These are phyloP conservation scores for Colletotrichum cuscutae DNA, from an alignment of 2,329 filamentous ascomycete species.

Conservation along the genomic window DNA sequence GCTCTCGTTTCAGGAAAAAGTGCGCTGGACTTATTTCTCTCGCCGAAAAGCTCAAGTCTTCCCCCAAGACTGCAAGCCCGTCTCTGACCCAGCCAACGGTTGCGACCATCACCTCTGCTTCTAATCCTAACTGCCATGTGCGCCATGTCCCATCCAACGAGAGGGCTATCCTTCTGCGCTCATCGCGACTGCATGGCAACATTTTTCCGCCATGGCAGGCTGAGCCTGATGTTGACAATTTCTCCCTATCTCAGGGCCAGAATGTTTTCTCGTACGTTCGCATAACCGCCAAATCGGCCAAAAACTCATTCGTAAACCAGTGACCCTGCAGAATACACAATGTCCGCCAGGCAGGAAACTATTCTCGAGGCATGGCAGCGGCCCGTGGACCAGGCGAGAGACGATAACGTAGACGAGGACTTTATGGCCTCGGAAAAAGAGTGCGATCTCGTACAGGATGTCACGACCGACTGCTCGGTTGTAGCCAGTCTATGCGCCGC, in stretches of 20 bases:
- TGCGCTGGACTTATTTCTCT: slow-evolving; percentile 75
- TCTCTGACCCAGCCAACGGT: slow-evolving; percentile 40
- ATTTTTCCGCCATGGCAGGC: slow-evolving; percentile 87
- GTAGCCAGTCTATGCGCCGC: slow-evolving; percentile 93
- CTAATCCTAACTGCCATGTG: slow-evolving; percentile 45
- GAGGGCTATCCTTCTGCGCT: slow-evolving; percentile 79
- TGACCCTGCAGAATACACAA: slow-evolving; percentile 74
- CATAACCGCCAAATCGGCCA: slow-evolving; percentile 25
- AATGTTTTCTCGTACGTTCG: slow-evolving; percentile 70
- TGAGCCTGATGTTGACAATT: slow-evolving; percentile 69
- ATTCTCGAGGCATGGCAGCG: slow-evolving; percentile 89
- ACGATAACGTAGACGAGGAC: slow-evolving; percentile 49
- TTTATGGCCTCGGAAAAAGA: slow-evolving; percentile 67
- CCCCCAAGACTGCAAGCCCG: neutral
- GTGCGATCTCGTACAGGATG: slow-evolving; percentile 92
- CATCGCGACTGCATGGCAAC: slow-evolving; percentile 83
- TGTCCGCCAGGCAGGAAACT: slow-evolving; percentile 78
- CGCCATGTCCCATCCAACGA: slow-evolving; percentile 75
- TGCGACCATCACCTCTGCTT: neutral
- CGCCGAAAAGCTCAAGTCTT: slow-evolving; percentile 79
- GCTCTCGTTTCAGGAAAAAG: slow-evolving; percentile 72
- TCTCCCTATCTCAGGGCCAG: slow-evolving; percentile 62
- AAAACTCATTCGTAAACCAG: slow-evolving; percentile 51
- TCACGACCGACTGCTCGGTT: slow-evolving; percentile 96
- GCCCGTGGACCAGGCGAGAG: slow-evolving; percentile 70